Evolutionary conservation across 345 rosid genomes (phyloP).

Genomic region (Garcia nutans): DNA sequence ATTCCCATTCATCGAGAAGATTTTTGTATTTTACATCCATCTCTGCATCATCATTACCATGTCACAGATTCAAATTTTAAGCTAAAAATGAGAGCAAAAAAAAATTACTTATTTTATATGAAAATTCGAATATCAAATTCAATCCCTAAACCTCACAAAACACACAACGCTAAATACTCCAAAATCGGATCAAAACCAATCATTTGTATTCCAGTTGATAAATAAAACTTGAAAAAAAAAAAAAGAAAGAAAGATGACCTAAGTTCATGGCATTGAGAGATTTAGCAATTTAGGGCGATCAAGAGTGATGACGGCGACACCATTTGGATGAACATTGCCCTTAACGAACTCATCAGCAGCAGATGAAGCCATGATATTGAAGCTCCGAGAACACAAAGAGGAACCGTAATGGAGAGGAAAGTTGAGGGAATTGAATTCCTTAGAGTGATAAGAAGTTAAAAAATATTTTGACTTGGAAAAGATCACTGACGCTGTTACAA

Average conservation of each 20-base stretch:
- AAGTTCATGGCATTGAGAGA: constrained; percentile 97
- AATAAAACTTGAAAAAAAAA: background rate
- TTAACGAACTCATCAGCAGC: constrained; percentile 59
- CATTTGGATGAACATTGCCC: constrained; percentile 69
- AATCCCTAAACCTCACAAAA: background rate
- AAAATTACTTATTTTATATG: too few relatives aligned
- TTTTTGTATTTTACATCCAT: constrained; percentile 74
- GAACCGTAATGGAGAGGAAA: constrained; percentile 9
- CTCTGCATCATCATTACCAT: constrained; percentile 39
- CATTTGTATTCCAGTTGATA: background rate
- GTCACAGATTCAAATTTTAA: background rate
- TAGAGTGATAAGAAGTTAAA: constrained; percentile 6
- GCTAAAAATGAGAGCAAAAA: too few relatives aligned
- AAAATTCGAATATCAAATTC: background rate
- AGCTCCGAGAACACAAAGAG: constrained; percentile 27
- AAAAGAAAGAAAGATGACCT: constrained; percentile 35
- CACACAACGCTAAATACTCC: background rate
- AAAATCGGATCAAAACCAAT: background rate
- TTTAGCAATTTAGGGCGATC: constrained; percentile 90
- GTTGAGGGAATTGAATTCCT: background rate
- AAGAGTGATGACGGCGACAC: constrained; percentile 90
- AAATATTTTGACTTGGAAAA: constrained; percentile 14
- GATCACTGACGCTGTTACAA: constrained; percentile 20
- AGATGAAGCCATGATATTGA: constrained; percentile 48
- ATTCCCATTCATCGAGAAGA: constrained; percentile 87